Evolutionary conservation across 345 rosid species (phyloP), one percentile per base, ranked within the genome.

Genomic region (Linum trigynum): DNA sequence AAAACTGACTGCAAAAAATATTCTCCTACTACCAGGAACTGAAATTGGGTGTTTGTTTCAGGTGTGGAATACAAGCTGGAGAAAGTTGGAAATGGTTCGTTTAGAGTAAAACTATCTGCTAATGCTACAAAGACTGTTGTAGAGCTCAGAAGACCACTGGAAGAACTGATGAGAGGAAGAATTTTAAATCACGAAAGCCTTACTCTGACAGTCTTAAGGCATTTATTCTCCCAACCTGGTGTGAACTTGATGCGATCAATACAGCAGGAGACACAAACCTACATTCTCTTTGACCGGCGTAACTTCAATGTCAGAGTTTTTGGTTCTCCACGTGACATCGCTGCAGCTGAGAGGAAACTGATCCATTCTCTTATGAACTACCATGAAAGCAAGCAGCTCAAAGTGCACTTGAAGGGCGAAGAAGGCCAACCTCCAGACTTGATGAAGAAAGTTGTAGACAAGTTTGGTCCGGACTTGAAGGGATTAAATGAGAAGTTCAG

Each of bases 141-240:
- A 16, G 96, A 85, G 76, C 73, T 87, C 80, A 83, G 96, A 68
- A 77, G 80, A 71, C 86, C 83, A 1, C 83, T 92, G 38, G 98
- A 92, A 78, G 86, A 81, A 77, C 85, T 92, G 60, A 78, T 83
- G 80, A 83, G 75, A 77, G 98, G 98, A 23, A 83, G 73, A 75
- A 81, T 66, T 9, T 61, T 92, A 39, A 74, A 81, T 55, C 86
- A 83, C 71, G 78, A 75, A 63, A 70, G 75, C 74, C 86, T 92
- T 64, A 82, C 76, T 60, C 86, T 79, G 16, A 53, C 73, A 35
- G 74, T 83, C 64, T 38, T 87, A 64, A 88, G 80, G 73, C 83
- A 81, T 79, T 82, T 88, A 55, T 79, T 75, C 63, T 80, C 86
- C 17, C 78, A 80, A 72, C 87, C 86, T 59, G 86, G 94, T 66